phyloP scores from a whole-genome alignment of 2,329 filamentous ascomycete genomes.

The Penicillium oxalicum region DNA sequence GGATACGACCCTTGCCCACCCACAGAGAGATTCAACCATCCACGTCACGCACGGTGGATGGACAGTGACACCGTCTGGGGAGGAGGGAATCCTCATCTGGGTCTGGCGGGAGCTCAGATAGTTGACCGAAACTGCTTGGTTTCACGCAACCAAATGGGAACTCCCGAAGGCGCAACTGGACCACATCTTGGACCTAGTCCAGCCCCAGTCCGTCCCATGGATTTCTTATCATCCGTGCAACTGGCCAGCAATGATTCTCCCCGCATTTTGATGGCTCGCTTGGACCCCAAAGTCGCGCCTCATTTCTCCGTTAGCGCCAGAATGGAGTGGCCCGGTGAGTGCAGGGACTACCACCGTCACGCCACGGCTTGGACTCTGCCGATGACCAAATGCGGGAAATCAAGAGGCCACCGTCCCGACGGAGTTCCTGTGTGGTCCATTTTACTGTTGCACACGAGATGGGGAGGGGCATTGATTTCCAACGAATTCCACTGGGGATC shows the following conservation, averaged over 20 bases:
- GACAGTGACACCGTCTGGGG: too few species aligned
- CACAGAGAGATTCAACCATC: neutral
- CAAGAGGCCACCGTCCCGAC: too few species aligned
- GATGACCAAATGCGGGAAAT: too few species aligned
- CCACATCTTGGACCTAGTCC: neutral
- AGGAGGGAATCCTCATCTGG: too few species aligned
- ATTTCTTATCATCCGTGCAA: slow-evolving; percentile 1
- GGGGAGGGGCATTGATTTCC: too few species aligned
- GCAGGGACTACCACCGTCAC: too few species aligned
- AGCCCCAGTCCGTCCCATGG: slow-evolving; percentile 1
- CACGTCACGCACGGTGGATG: neutral
- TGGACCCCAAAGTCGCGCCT: neutral
- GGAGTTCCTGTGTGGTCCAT: too few species aligned
- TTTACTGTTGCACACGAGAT: too few species aligned
- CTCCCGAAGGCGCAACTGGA: too few species aligned
- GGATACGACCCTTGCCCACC: slow-evolving; percentile 1
- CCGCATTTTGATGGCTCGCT: slow-evolving; percentile 9
- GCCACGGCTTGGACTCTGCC: neutral
- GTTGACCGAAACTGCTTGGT: neutral
- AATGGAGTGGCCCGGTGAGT: too few species aligned
- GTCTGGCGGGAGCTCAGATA: too few species aligned
- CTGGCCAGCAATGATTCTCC: slow-evolving; percentile 5
- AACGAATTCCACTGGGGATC: too few species aligned
- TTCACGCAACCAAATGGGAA: neutral
- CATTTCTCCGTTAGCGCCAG: neutral